Percentiles rank a stretch among this genome's conserved stretches.
Conservation (phyloP, 495 filamentous ascomycete genomes). For the Neurospora pannonica region DNA sequence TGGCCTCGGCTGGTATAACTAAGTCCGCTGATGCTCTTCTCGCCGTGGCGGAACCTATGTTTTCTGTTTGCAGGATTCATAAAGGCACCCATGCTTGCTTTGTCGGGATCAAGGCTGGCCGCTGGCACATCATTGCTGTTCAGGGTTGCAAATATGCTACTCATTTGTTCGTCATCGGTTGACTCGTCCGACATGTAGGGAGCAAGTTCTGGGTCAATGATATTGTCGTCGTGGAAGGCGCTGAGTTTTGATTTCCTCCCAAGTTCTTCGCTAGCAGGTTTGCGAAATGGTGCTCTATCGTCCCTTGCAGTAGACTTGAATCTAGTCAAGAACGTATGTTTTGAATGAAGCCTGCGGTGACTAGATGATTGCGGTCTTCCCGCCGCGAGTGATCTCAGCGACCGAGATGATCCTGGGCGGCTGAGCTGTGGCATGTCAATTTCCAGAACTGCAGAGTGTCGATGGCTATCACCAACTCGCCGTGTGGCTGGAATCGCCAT, state of each 20-base stretch:
- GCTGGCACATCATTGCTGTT: constrained; percentile 33
- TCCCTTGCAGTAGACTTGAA: constrained; percentile 36
- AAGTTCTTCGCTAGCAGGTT: constrained; percentile 55
- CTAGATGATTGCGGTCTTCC: constrained; percentile 62
- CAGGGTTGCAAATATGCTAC: constrained; percentile 72
- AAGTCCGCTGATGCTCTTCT: constrained; percentile 56
- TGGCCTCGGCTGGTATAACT: constrained; percentile 48
- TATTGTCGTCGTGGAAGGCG: constrained; percentile 93
- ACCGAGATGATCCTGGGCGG: constrained; percentile 83
- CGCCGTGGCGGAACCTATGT: constrained; percentile 59
- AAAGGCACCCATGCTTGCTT: constrained; percentile 39
- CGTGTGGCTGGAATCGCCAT: constrained; percentile 88
- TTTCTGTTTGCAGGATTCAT: constrained; percentile 56
- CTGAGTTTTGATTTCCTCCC: constrained; percentile 57
- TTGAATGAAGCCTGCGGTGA: constrained; percentile 78
- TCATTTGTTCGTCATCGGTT: constrained; percentile 85
- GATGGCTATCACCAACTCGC: constrained; percentile 71
- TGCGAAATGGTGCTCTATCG: constrained; percentile 85
- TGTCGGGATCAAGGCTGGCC: constrained; percentile 38
- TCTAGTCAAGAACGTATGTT: constrained; percentile 65
- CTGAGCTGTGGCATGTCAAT: constrained; percentile 63
- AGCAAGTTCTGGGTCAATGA: constrained; percentile 93
- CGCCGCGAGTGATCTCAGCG: constrained; percentile 66
- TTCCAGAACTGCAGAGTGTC: constrained; percentile 81
- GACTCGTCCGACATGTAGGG: constrained; percentile 93